Evolutionary conservation across 208 protist genomes (phyloP).

Genomic region (Lotmaria passim): DNA sequence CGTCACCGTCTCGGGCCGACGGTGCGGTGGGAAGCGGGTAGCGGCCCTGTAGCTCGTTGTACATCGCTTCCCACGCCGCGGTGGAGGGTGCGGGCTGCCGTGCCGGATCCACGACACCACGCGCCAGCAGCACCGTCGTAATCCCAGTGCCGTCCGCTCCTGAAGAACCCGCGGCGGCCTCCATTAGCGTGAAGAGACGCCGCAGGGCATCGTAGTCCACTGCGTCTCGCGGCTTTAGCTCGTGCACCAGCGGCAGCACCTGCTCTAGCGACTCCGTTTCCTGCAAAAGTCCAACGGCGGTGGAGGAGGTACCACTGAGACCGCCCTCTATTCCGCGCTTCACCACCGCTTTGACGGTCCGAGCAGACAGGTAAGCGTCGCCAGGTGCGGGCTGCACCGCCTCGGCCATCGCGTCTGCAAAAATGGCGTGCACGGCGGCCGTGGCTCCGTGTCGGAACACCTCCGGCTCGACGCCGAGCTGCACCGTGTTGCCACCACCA

Average conservation of each 20-base stretch:
- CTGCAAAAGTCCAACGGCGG: slow-evolving; percentile 60
- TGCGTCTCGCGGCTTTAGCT: slow-evolving; percentile 53
- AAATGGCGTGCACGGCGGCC: slow-evolving; percentile 18
- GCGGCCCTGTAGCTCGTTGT: slow-evolving; percentile 51
- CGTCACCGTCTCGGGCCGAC: slow-evolving; percentile 9
- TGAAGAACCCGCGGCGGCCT: slow-evolving; percentile 26
- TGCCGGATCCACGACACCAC: slow-evolving; percentile 49
- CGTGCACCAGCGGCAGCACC: slow-evolving; percentile 48
- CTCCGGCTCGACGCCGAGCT: slow-evolving; percentile 29
- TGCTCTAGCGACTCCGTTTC: slow-evolving; percentile 40
- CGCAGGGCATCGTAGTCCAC: slow-evolving; percentile 70
- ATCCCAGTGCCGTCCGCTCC: slow-evolving; percentile 1
- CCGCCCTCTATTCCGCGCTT: slow-evolving; percentile 21
- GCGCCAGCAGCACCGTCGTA: slow-evolving; percentile 38
- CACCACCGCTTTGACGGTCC: neutral
- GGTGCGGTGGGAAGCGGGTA: slow-evolving; percentile 63
- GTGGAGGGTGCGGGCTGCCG: slow-evolving; percentile 47
- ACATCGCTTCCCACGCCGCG: slow-evolving; percentile 47
- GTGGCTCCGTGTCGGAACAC: slow-evolving; percentile 10
- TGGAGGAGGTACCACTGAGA: slow-evolving; percentile 23
- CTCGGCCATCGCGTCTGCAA: slow-evolving; percentile 7
- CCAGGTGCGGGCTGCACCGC: slow-evolving; percentile 8
- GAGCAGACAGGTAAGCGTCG: neutral
- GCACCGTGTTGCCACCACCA: neutral
- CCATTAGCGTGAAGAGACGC: slow-evolving; percentile 51